Conservation (phyloP, 78 protist genomes). For the Monosiga brevicollis region DNA sequence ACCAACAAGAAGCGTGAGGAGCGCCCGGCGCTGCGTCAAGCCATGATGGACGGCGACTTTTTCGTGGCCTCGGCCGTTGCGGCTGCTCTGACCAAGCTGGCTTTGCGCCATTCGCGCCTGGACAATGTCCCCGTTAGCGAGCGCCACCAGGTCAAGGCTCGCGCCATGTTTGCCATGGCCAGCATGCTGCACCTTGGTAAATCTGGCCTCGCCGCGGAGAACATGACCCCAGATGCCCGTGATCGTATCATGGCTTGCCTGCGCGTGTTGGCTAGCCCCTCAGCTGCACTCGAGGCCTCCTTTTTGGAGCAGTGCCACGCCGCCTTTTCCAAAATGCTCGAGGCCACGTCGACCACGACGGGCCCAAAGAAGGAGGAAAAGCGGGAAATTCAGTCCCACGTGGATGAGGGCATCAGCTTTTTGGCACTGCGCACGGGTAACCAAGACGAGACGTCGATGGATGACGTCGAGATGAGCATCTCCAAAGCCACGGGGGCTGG, state of each 20-base stretch:
- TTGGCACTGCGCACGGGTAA: constrained; percentile 23
- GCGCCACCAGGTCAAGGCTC: constrained; percentile 31
- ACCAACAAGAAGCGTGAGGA: not conserved
- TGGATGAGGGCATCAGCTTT: no score
- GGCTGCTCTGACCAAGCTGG: constrained; percentile 64
- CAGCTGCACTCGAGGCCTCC: constrained; percentile 1
- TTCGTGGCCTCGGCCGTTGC: constrained; percentile 51
- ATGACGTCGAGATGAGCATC: constrained; percentile 28
- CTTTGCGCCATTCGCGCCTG: constrained; percentile 4
- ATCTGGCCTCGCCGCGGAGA: not conserved
- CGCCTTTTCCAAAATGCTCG: no score
- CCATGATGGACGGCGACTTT: constrained; percentile 53
- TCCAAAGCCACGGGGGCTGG: constrained; percentile 6
- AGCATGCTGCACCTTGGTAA: constrained; percentile 48
- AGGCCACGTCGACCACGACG: no score
- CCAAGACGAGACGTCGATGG: not conserved
- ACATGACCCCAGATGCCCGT: constrained; percentile 54
- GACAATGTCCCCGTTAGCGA: no score
- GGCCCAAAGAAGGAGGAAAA: no score
- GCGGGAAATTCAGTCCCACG: no score
- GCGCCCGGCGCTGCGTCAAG: constrained; percentile 12
- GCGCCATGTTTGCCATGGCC: constrained; percentile 43
- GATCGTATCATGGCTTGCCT: constrained; percentile 65
- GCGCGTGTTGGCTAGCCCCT: constrained; percentile 24
- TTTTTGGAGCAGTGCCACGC: no score